These are phyloP conservation scores for Trichaptum fuscoviolaceum DNA, from an alignment of 768 basidiomycete genomes.

Conservation along the genomic window DNA sequence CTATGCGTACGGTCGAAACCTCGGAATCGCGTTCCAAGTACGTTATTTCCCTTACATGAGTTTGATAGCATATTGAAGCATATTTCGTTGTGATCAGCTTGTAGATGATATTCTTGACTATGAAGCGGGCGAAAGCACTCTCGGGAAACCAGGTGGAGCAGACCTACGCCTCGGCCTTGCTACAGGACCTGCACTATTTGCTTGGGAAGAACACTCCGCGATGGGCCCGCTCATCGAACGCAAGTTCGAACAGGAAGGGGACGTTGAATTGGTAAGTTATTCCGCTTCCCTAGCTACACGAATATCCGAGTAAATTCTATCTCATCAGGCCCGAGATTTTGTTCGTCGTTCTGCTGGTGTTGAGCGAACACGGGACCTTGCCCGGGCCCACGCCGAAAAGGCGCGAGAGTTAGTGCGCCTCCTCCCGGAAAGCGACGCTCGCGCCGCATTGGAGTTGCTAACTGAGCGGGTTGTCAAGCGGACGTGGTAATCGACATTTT, in stretches of 20 bases:
- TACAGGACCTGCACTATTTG: conserved; percentile 81
- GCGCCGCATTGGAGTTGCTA: conserved; percentile 66
- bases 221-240: conserved; percentile 74
- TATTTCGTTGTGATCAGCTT: conserved; percentile 44
- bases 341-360: conserved; percentile 70
- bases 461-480: conserved; percentile 63
- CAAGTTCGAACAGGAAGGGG: conserved; percentile 70
- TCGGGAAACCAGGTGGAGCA: conserved; percentile 90
- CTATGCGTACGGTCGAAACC: conserved; percentile 84
- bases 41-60: conserved; percentile 14
- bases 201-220: conserved; percentile 77
- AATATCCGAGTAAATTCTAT: conserved; percentile 2
- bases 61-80: background rate
- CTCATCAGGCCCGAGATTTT: conserved; percentile 55
- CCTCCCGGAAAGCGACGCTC: conserved; percentile 80
- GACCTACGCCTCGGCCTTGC: conserved; percentile 81
- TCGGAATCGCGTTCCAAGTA: conserved; percentile 96
- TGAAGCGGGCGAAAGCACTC: conserved; percentile 62
- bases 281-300: background rate
- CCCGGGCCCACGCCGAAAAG: conserved; percentile 65
- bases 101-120: conserved; percentile 96
- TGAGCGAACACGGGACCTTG: conserved; percentile 73
- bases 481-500: conserved; percentile 35
- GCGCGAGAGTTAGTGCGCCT: conserved; percentile 63
- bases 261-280: conserved; percentile 65